Conservation (phyloP, 441 rosid genomes). For the Hura crepitans region DNA sequence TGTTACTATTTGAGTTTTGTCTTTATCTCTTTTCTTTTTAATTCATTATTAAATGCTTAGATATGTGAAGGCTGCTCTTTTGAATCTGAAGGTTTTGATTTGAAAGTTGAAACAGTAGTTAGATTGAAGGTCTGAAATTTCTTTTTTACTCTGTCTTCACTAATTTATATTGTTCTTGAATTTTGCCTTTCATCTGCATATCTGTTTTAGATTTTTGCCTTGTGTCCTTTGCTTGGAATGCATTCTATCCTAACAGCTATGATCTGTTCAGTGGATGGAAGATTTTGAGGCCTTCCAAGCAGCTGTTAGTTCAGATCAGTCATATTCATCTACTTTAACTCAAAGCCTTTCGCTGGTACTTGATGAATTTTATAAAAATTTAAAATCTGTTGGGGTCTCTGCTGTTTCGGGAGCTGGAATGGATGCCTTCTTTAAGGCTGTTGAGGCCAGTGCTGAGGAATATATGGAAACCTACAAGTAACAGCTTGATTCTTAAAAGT, state of each 20-base stretch:
- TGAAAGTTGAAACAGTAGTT: background rate
- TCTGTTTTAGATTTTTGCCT: background rate
- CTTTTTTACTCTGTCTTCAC: background rate
- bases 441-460: conserved; percentile 78
- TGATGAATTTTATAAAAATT: conserved; percentile 75
- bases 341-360: conserved; percentile 77
- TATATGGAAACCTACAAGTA: conserved; percentile 91
- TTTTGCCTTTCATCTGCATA: background rate
- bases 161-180: background rate
- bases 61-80: conserved; percentile 1
- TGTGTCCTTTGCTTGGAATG: background rate
- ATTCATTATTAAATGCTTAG: background rate
- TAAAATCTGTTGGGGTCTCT: conserved; percentile 84
- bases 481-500: conserved; percentile 12
- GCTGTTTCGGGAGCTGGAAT: conserved; percentile 90
- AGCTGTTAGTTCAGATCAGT: conserved; percentile 60
- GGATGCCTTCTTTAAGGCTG: conserved; percentile 75
- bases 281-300: conserved; percentile 88
- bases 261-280: conserved; percentile 77
- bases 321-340: conserved; percentile 65
- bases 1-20: background rate
- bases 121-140: background rate
- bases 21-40: background rate
- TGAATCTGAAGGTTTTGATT: background rate
- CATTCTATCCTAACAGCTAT: conserved; percentile 8